These are phyloP conservation scores for Tuber calosporum DNA, from an alignment of 495 filamentous ascomycete species.

Conservation along the genomic window DNA sequence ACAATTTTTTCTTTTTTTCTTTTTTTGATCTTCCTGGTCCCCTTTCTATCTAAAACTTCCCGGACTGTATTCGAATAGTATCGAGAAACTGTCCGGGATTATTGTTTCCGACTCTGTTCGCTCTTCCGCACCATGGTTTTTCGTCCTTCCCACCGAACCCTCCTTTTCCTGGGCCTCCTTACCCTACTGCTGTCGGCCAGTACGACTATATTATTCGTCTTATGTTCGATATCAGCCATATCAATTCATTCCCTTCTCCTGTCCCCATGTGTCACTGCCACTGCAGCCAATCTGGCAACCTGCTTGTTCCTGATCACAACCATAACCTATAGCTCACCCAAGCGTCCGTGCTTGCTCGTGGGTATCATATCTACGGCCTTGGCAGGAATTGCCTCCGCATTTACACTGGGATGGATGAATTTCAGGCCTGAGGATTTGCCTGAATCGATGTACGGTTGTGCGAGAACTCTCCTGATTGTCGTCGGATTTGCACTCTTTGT, in stretches of 20 bases:
- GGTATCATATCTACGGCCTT: conserved; percentile 26
- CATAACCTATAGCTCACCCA: conserved; percentile 15
- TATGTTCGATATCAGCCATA: conserved; percentile 30
- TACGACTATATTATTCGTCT: conserved; percentile 28
- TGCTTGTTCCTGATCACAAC: conserved; percentile 22
- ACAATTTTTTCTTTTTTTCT: too few species aligned
- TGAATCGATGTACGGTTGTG: conserved; percentile 24
- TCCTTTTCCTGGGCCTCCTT: conserved; percentile 28
- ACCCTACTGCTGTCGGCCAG: conserved; percentile 27
- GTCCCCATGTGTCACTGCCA: conserved; percentile 27
- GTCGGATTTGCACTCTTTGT: conserved; percentile 33
- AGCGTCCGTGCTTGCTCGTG: conserved; percentile 19
- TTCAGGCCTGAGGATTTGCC: conserved; percentile 30
- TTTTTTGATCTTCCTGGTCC: background rate
- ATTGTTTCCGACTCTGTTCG: conserved; percentile 6
- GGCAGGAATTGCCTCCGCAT: conserved; percentile 27
- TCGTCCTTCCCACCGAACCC: conserved; percentile 20
- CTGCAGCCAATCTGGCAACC: conserved; percentile 26
- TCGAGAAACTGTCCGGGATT: conserved; percentile 4
- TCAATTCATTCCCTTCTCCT: conserved; percentile 24
- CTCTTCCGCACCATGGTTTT: conserved; percentile 29
- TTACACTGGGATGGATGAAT: conserved; percentile 34
- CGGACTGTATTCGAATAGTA: conserved; percentile 2
- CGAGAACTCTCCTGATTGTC: conserved; percentile 32
- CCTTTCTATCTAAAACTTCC: background rate